Base-by-base conservation (phyloP, 495 filamentous ascomycete genomes). In the Aspergillus campestris region DNA sequence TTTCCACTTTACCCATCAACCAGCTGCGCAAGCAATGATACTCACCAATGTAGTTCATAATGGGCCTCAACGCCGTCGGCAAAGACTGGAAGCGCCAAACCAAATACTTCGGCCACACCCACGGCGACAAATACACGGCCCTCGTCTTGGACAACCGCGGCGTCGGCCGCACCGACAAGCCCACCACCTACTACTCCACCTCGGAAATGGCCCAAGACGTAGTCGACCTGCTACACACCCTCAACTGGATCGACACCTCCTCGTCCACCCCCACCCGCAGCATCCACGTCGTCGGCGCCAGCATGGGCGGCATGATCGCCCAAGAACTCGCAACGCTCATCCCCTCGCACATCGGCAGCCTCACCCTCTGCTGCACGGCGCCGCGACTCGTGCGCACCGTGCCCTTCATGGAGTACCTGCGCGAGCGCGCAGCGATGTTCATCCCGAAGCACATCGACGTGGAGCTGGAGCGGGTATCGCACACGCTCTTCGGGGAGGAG, bases 271-370 rank as follows among this genome's bases (percentile, higher is more conserved):
- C 65, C 7, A 41, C 58, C 40, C 73, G 80, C 31, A 61, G 72
- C 37, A 50, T 94, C 6, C 77, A 94, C 61, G 58, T 92, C 24
- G 69, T 87, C 38, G 88, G 88, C 35, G 76, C 86, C 29, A 82
- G 78, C 36, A 81, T 90, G 67, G 85, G 85, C 44, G 86, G 89
- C 51, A 94, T 94, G 88, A 92, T 94, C 57, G 81, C 84, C 10
- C 88, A 94, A 64, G 88, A 94, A 61, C 53, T 87, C 34, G 84
- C 76, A 12, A 71, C 71, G 44, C 66, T 80, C 4, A 77, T 80
- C 33, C 84, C 87, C 1, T 51, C 70, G 2, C 68, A 81, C 14
- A 71, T 94, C 40, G 73, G 72, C 15, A 80, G 79, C 10, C 61
- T 94, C 31, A 78, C 71, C 11, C 74, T 94, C 6, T 53, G 45